Base-by-base conservation (phyloP, 2,329 filamentous ascomycete species). In the Stemphylium lycopersici region DNA sequence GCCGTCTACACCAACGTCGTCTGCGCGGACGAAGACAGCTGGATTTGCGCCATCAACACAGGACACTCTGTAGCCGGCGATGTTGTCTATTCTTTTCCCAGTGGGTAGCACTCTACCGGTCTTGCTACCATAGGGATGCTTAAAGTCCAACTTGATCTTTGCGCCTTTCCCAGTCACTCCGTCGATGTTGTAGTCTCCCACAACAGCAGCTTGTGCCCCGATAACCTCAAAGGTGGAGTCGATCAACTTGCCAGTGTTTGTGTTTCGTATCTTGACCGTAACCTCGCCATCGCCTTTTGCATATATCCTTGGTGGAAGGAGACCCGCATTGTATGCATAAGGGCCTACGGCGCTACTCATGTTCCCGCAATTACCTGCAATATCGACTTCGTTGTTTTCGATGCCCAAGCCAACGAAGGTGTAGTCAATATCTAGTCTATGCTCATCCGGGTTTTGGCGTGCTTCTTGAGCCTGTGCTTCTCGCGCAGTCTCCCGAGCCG, bases 331-430 rank as follows among this genome's bases (percentile, higher is more conserved):
- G 68, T 86, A 77, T 2, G 85, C 85, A 66, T 84, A 87, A 0
- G 89, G 88, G 0, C 88, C 89, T 40, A 67, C 59, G 0, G 89
- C 88, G 0, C 88, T 89, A 44, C 91, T 84, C 86, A 91, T 88
- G 69, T 91, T 91, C n/a, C 89, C 89, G 68, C 88, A 91, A 63
- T 90, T 91, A 20, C 87, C 85, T 0, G 86, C 84, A 64, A 84
- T 82, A 65, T 91, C 88, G 2, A 91, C 79, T 29, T 78, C 74
- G 4, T 77, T 77, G 61, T 87, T 81, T 47, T 82, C 82, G 48
- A 91, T 82, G 2, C 88, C 88, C 6, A 91, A 77, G 34, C 87
- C 85, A 1, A 88, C 83, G 68, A 91, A 91, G 0, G 88, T 91
- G 66, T 88, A 91, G 55, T 90, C 85, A 11, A 90, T 79, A 59